Base-by-base conservation (phyloP, 305 asterid species). In the Stenogyne calaminthoides region DNA sequence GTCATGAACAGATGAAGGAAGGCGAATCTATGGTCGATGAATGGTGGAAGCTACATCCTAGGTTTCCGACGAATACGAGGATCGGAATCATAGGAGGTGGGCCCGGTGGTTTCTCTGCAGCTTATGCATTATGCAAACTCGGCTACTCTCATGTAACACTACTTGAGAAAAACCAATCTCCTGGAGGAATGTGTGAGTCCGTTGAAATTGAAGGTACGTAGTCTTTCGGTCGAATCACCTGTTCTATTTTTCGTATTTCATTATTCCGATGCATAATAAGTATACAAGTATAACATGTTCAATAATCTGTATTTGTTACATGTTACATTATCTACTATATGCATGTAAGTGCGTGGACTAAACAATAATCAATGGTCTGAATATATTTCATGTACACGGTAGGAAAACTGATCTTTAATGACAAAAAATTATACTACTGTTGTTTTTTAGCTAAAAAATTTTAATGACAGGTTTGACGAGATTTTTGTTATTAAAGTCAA, bases 121-220 rank as follows among this genome's bases (percentile, higher is more conserved):
- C 93, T 47, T 89, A 88, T 80, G 92, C 96, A 49, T 81, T 89
- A 8, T 75, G 83, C 70, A 84, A 73, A 64, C 87, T 89, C 34
- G 94, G 94, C 27, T 89, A 86, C 72, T 63, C 72, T 2, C 64
- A 83, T 75, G 84, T 86, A 20, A 86, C 92, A 1, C 79, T 88
- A 18, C 51, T 89, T 20, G 96, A 89, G 78, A 88, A 84, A 55
- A 76, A 82, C 70, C 77, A 40, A 52, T 76, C 77, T 7, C 90
- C 86, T 14, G 89, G 94, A 1, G 96, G 96, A 62, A 86, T 88
- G 94, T 90, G 96, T 34, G 96, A 90, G 72, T 88, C 96, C 11
- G 77, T 79, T 62, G 86, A 88, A 9, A 82, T 90, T 46, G 80
- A 88, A 82, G 96, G 93, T 87, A 75, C 32, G 1, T 7, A 29